A percentile compares a stretch with the other conserved stretches of the same genome.
Evolutionary conservation across 257 asterid genomes (phyloP).

Genomic region (Primulina eburnea): DNA sequence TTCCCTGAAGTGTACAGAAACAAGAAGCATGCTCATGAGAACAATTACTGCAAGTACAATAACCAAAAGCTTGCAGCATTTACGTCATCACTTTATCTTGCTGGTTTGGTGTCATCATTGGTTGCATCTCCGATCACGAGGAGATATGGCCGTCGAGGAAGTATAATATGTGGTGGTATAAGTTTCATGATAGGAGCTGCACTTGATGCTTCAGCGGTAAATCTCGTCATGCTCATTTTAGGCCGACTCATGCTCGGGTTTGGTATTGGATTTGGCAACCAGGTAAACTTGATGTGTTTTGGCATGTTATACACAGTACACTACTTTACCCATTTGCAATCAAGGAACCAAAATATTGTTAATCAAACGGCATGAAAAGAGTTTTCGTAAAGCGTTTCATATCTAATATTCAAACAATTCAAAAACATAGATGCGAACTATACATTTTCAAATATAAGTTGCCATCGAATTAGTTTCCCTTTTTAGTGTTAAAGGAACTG

Average conservation of each 20-base stretch:
- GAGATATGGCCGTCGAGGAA: constrained; percentile 43
- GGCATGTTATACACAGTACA: not conserved
- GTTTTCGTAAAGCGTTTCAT: not conserved
- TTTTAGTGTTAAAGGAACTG: not conserved
- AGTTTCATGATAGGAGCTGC: constrained; percentile 48
- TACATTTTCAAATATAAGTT: not conserved
- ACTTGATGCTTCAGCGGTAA: constrained; percentile 42
- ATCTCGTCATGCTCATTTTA: constrained; percentile 63
- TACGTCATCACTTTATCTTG: constrained; percentile 50
- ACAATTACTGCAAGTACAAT: constrained; percentile 60
- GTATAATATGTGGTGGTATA: constrained; percentile 52
- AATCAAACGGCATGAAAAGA: too few relatives aligned
- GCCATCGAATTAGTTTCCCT: not conserved
- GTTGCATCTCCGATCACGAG: constrained; percentile 74
- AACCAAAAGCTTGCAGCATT: constrained; percentile 52
- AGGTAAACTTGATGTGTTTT: constrained; percentile 36
- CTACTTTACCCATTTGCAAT: not conserved
- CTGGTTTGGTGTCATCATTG: constrained; percentile 48
- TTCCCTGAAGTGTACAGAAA: constrained; percentile 37
- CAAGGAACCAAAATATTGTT: not conserved
- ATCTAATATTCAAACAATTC: not conserved
- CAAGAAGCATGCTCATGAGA: constrained; percentile 38
- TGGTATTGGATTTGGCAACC: constrained; percentile 93
- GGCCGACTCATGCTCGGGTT: constrained; percentile 87
- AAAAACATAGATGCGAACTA: not conserved